Conservation (phyloP, 768 basidiomycete genomes). For the Tricholoma sp. region DNA sequence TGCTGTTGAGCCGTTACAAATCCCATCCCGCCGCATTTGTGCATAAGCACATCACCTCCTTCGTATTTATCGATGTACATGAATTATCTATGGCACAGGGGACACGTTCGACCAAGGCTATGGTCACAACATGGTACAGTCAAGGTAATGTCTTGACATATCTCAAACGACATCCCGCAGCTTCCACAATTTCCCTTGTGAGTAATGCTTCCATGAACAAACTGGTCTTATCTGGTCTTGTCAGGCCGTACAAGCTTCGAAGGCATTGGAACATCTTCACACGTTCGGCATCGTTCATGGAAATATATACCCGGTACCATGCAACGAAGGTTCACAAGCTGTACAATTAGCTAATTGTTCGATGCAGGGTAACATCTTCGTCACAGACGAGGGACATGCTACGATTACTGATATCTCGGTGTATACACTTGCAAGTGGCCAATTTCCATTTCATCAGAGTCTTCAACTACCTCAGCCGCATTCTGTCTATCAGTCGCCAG, state of each 20-base stretch:
- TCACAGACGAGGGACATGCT: slow-evolving; percentile 4
- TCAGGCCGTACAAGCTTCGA: slow-evolving; percentile 7
- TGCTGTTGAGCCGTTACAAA: neutral
- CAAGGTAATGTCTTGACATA: neutral
- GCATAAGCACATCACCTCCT: neutral
- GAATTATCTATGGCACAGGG: neutral
- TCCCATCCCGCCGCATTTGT: neutral
- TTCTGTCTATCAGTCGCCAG: slow-evolving; percentile 10
- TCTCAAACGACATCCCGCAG: neutral
- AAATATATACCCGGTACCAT: slow-evolving; percentile 11
- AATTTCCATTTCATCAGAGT: neutral
- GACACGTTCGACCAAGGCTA: neutral
- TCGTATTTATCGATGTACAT: neutral
- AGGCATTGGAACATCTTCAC: slow-evolving; percentile 10
- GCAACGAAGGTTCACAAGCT: neutral
- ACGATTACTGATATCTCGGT: slow-evolving; percentile 6
- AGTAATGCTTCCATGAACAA: neutral
- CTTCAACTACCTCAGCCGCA: neutral
- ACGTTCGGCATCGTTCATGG: slow-evolving; percentile 7
- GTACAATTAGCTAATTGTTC: neutral
- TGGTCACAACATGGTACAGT: neutral
- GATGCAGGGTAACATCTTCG: slow-evolving; percentile 9
- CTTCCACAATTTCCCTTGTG: neutral
- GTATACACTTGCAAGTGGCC: slow-evolving; percentile 1
- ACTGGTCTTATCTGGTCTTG: neutral